Conservation (phyloP, 805 yeast genomes). For the Yamadazyma takamatsuzukensis region DNA sequence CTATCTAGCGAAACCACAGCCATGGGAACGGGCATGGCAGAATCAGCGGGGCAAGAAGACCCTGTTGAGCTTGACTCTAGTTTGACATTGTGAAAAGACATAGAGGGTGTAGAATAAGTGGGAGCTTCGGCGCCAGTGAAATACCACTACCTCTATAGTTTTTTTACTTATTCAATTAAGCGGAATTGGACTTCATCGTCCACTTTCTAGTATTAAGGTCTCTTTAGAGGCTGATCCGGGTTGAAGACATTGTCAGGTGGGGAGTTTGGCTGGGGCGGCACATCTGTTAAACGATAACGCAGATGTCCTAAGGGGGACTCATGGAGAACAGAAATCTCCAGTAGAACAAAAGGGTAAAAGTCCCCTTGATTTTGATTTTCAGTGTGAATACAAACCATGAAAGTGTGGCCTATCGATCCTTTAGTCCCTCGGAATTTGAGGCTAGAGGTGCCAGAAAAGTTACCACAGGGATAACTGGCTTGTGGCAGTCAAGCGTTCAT, state of each 20-base stretch:
- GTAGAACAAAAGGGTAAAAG: conserved; percentile 47
- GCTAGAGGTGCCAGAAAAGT: conserved; percentile 45
- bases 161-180: conserved; percentile 34
- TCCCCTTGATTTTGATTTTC: conserved; percentile 45
- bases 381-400: conserved; percentile 37
- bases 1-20: conserved; percentile 26
- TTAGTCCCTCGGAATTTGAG: conserved; percentile 41
- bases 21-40: conserved; percentile 18
- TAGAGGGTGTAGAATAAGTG: conserved; percentile 40
- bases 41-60: conserved; percentile 36
- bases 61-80: conserved; percentile 42
- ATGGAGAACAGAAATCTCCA: conserved; percentile 47
- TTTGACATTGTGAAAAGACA: conserved; percentile 40
- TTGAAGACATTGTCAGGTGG: conserved; percentile 42
- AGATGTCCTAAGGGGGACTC: conserved; percentile 45
- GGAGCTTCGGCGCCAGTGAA: conserved; percentile 45
- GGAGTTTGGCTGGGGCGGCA: conserved; percentile 48
- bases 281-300: conserved; percentile 47
- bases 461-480: conserved; percentile 41
- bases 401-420: conserved; percentile 50
- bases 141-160: conserved; percentile 41
- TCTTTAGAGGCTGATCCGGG: conserved; percentile 26
- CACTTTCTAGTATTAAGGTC: conserved; percentile 27
- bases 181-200: conserved; percentile 28
- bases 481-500: conserved; percentile 48